Percentiles rank a stretch among this genome's conserved stretches.
Conservation (phyloP, 106 monocot species). For the Dendrobium huoshanense region DNA sequence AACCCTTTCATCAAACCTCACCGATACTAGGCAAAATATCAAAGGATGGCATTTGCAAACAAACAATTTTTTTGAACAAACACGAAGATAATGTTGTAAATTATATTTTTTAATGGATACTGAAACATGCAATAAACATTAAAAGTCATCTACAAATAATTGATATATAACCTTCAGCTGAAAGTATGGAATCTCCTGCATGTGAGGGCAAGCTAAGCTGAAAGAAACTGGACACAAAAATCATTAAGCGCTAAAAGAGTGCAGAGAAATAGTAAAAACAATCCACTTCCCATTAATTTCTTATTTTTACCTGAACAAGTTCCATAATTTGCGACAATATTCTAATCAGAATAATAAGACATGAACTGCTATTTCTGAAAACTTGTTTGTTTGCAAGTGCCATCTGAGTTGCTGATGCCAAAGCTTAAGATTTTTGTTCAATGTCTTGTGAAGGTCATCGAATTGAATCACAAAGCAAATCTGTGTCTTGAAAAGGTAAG, state of each 20-base stretch:
- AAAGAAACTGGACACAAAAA: not conserved
- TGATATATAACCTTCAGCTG: not conserved
- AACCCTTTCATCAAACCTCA: not conserved
- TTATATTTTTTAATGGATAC: not conserved
- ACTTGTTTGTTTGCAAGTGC: too few species aligned
- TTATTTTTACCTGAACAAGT: not conserved
- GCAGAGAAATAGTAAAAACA: not conserved
- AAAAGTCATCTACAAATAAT: not conserved
- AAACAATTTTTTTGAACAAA: too few species aligned
- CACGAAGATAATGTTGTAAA: not conserved
- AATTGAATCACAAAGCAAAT: not conserved
- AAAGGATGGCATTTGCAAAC: not conserved
- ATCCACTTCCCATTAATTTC: not conserved
- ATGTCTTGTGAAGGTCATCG: not conserved
- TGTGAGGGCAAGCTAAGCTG: not conserved
- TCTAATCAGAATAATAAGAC: not conserved
- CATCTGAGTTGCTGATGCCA: not conserved
- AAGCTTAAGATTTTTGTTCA: not conserved
- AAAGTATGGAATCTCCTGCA: not conserved
- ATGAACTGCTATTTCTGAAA: not conserved
- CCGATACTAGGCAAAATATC: not conserved
- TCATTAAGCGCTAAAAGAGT: not conserved
- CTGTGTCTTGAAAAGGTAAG: not conserved
- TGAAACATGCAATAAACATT: too few species aligned
- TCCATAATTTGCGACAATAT: not conserved